phyloP scores from a whole-genome alignment of 768 basidiomycete genomes.

The Kwoniella sp. region DNA sequence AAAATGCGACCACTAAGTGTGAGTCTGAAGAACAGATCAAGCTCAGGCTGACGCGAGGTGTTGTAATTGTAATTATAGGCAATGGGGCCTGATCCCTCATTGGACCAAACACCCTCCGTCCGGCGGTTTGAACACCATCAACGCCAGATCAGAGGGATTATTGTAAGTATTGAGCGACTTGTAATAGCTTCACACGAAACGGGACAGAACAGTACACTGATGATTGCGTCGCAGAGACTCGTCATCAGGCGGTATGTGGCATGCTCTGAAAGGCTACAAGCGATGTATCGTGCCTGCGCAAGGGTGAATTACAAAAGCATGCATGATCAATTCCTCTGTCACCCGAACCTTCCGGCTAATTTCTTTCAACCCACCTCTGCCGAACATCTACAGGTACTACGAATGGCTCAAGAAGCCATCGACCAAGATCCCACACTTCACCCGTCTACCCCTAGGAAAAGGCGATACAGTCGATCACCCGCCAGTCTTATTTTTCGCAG shows the following conservation, averaged over 20 bases:
- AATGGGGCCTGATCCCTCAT: constrained; percentile 84
- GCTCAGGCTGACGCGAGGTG: neutral
- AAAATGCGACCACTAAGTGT: too few species aligned
- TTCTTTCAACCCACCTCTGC: neutral
- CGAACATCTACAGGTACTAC: constrained; percentile 68
- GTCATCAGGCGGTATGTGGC: constrained; percentile 78
- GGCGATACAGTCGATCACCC: constrained; percentile 55
- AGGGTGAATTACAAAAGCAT: constrained; percentile 60
- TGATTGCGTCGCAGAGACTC: too few species aligned
- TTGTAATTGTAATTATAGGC: constrained; percentile 41
- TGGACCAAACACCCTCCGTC: constrained; percentile 73
- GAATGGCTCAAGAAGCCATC: constrained; percentile 85
- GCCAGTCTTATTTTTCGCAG: constrained; percentile 78
- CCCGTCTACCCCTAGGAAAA: constrained; percentile 60
- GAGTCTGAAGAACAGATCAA: too few species aligned
- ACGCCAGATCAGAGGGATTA: constrained; percentile 83
- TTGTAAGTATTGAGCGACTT: constrained; percentile 31
- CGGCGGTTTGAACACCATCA: constrained; percentile 72
- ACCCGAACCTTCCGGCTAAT: too few species aligned
- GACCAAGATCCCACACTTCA: constrained; percentile 78
- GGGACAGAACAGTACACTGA: too few species aligned
- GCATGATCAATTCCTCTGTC: neutral
- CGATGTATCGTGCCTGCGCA: constrained; percentile 82
- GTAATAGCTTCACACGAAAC: too few species aligned
- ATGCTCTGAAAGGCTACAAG: constrained; percentile 72